phyloP scores from a whole-genome alignment of 2,329 filamentous ascomycete genomes.

The Lizonia empirigonia region DNA sequence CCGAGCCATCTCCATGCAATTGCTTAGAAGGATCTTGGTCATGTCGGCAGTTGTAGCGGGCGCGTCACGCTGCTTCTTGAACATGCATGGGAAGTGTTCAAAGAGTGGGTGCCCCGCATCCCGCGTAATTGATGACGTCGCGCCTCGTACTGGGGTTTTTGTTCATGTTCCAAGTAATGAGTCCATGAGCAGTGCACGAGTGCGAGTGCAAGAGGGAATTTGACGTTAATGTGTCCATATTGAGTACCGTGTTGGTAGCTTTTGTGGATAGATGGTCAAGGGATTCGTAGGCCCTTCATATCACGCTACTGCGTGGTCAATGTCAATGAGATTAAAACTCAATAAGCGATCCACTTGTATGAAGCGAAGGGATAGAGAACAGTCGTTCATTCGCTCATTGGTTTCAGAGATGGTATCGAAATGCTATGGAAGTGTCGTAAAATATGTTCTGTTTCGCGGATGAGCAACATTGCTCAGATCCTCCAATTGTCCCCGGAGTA shows the following conservation, averaged over 20 bases:
- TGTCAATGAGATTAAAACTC: background rate
- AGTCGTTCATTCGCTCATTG: background rate
- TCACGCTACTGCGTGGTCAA: background rate
- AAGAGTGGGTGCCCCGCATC: conserved; percentile 5
- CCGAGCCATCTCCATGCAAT: background rate
- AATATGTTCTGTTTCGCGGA: background rate
- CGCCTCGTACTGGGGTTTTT: background rate
- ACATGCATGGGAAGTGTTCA: background rate
- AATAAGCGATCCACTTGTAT: background rate
- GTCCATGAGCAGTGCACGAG: background rate
- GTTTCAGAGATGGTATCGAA: background rate
- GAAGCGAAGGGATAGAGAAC: background rate
- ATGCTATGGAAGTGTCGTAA: background rate
- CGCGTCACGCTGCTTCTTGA: background rate
- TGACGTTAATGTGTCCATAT: background rate
- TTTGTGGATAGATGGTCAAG: background rate
- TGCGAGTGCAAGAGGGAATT: background rate
- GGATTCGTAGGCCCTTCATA: background rate
- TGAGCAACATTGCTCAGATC: background rate
- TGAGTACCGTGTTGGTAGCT: conserved; percentile 10
- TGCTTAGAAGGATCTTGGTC: conserved; percentile 1
- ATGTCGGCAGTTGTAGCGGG: conserved; percentile 7
- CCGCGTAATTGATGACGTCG: conserved; percentile 14
- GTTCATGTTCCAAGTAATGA: background rate
- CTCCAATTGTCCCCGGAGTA: background rate